phyloP scores from a whole-genome alignment of 2,329 filamentous ascomycete genomes.

The Tolypocladium ovalisporum region DNA sequence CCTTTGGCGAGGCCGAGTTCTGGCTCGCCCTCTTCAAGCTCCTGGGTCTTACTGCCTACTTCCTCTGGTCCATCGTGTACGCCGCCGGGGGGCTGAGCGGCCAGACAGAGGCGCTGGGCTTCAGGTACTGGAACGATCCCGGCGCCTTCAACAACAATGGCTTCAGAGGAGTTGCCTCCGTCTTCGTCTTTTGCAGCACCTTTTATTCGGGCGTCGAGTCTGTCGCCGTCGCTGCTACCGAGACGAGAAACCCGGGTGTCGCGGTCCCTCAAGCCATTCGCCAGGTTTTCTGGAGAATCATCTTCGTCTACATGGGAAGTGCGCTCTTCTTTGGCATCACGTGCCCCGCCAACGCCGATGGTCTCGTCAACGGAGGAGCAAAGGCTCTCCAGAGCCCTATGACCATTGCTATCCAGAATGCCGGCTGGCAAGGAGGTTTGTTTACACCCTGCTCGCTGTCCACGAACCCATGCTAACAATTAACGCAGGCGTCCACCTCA shows the following conservation, averaged over 20 bases:
- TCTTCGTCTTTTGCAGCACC: constrained; percentile 59
- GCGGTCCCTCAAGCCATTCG: constrained; percentile 48
- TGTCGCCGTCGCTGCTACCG: constrained; percentile 52
- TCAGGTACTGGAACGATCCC: constrained; percentile 60
- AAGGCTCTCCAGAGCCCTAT: constrained; percentile 61
- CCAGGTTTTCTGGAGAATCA: constrained; percentile 50
- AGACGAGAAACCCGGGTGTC: constrained; percentile 45
- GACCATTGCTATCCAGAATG: constrained; percentile 63
- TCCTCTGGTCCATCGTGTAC: constrained; percentile 64
- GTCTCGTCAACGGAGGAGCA: constrained; percentile 48
- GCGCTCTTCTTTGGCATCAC: constrained; percentile 68
- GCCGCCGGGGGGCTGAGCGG: constrained; percentile 56
- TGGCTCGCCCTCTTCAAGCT: constrained; percentile 69
- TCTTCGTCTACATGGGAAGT: constrained; percentile 56
- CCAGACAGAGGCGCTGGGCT: constrained; percentile 47
- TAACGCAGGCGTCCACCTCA: constrained; percentile 47
- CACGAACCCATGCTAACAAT: constrained; percentile 1
- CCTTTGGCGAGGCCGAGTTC: constrained; percentile 72
- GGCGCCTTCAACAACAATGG: constrained; percentile 59
- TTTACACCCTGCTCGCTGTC: not conserved
- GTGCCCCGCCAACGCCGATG: constrained; percentile 56
- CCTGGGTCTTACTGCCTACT: constrained; percentile 57
- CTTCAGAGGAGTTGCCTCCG: constrained; percentile 52
- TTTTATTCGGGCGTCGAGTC: constrained; percentile 59
- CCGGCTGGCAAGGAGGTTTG: constrained; percentile 56